Conservation (phyloP, 768 basidiomycete species). For the Mycena filopes region DNA sequence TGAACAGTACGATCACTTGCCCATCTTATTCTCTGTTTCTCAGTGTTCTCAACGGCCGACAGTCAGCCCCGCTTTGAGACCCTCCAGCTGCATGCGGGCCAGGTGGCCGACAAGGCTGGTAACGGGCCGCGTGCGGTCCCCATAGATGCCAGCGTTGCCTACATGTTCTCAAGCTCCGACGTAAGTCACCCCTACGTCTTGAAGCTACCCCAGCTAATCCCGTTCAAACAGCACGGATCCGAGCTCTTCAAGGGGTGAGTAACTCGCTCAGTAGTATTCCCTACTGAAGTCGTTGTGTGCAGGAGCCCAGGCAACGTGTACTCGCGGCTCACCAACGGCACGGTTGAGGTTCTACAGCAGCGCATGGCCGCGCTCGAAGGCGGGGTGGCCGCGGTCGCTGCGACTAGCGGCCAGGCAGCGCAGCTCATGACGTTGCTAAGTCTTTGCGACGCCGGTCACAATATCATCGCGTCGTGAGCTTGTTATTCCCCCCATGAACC, state of each 20-base stretch:
- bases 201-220: neutral
- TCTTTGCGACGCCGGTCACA: slow-evolving; percentile 20
- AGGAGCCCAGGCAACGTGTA: slow-evolving; percentile 21
- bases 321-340: slow-evolving; percentile 22
- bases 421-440: slow-evolving; percentile 20
- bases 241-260: slow-evolving; percentile 24
- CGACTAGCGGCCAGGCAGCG: slow-evolving; percentile 26
- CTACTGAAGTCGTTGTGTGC: too few relatives aligned
- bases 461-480: slow-evolving; percentile 22
- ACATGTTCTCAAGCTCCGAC: slow-evolving; percentile 25
- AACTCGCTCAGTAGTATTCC: too few relatives aligned
- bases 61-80: slow-evolving; percentile 28
- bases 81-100: slow-evolving; percentile 19
- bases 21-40: too few relatives aligned
- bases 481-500: neutral
- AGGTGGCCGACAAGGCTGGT: slow-evolving; percentile 14
- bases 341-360: slow-evolving; percentile 23
- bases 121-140: slow-evolving; percentile 26
- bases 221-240: slow-evolving; percentile 20
- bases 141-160: slow-evolving; percentile 17
- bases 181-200: neutral
- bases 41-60: too few relatives aligned
- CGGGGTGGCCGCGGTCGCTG: slow-evolving; percentile 16
- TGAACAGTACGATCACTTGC: neutral
- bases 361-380: slow-evolving; percentile 28